phyloP scores from a whole-genome alignment of 2,329 filamentous ascomycete species.

The Teratosphaeria viscida region DNA sequence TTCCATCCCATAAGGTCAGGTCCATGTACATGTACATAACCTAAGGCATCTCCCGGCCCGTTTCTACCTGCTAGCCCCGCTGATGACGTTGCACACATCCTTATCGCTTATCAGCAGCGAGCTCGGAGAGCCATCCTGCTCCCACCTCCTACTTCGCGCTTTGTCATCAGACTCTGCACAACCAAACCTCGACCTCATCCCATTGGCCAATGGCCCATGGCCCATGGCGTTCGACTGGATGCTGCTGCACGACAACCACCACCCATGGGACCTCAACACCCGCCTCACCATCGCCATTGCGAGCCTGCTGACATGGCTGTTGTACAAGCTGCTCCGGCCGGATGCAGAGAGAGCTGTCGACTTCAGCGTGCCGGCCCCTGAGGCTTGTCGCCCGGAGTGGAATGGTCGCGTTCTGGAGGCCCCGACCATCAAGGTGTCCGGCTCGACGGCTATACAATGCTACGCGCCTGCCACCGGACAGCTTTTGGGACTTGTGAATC shows the following conservation, averaged over 20 bases:
- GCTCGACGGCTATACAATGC: slow-evolving; percentile 63
- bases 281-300: not conserved
- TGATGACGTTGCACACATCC: not conserved
- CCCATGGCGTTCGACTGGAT: not conserved
- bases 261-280: not conserved
- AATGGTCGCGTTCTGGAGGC: slow-evolving; percentile 48
- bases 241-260: not conserved
- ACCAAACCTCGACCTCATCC: not conserved
- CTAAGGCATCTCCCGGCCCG: too few relatives aligned
- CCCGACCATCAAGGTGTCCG: slow-evolving; percentile 54
- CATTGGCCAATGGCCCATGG: not conserved
- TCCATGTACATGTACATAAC: too few relatives aligned
- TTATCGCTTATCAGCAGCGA: not conserved
- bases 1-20: not conserved
- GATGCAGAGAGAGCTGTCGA: slow-evolving; percentile 13
- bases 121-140: not conserved
- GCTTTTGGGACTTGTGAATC: slow-evolving; percentile 67
- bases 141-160: not conserved
- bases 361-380: slow-evolving; percentile 42
- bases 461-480: slow-evolving; percentile 84
- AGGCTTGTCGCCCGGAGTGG: slow-evolving; percentile 44
- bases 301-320: slow-evolving; percentile 3
- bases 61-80: not conserved
- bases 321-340: not conserved
- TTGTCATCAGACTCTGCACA: not conserved